Percentiles rank a stretch among this genome's conserved stretches.
phyloP scores from a whole-genome alignment of 108 stramenopile species.

The Fragilaria crotonensis region DNA sequence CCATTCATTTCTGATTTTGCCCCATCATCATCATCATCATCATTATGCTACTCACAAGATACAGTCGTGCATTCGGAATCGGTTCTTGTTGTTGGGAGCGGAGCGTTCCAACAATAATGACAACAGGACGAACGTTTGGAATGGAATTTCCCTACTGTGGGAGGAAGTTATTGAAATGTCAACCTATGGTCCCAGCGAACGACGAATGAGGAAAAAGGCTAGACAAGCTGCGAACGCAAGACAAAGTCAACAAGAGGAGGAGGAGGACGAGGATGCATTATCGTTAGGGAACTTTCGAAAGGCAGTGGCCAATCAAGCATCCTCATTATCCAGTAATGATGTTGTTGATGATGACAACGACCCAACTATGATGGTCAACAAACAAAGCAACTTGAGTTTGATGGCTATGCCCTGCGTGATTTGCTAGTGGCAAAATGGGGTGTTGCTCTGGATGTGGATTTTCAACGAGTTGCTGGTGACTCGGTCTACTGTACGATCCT shows the following conservation, averaged over 20 bases:
- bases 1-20: too few species aligned
- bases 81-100: too few species aligned
- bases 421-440: conserved; percentile 21
- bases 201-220: conserved; percentile 12
- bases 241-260: too few species aligned
- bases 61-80: too few species aligned
- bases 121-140: too few species aligned
- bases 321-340: neutral
- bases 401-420: conserved; percentile 23
- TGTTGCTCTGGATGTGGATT: conserved; percentile 22
- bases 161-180: conserved; percentile 26
- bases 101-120: too few species aligned
- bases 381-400: conserved; percentile 5
- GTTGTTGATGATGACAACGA: neutral
- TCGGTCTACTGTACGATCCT: too few species aligned
- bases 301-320: conserved; percentile 1
- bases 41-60: too few species aligned
- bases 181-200: conserved; percentile 25
- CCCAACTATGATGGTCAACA: neutral
- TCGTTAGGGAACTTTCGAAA: conserved; percentile 8
- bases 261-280: too few species aligned
- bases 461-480: conserved; percentile 18
- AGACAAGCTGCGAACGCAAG: conserved; percentile 1
- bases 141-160: too few species aligned
- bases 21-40: too few species aligned